Conservation (phyloP, 2,329 filamentous ascomycete genomes). For the Metarhizium anisopliae region DNA sequence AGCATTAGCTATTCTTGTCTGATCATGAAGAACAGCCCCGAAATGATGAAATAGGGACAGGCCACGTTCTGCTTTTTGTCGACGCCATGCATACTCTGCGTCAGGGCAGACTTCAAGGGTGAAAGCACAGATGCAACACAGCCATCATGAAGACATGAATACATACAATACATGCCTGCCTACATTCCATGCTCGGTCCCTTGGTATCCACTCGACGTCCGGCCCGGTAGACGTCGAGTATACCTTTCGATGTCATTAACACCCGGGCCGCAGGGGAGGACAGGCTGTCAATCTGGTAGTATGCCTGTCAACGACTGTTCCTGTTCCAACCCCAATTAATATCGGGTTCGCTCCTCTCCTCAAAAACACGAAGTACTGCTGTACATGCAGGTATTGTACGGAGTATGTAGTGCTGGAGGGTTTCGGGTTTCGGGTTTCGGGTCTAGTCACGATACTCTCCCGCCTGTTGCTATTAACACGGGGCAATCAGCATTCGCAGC, state of each 20-base stretch:
- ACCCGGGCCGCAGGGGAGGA: background rate
- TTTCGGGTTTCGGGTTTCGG: too few relatives aligned
- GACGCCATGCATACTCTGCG: background rate
- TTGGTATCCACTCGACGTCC: background rate
- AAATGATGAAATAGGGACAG: background rate
- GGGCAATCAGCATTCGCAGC: too few relatives aligned
- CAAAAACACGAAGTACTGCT: background rate
- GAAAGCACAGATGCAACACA: too few relatives aligned
- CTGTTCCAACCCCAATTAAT: background rate
- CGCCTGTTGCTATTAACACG: too few relatives aligned
- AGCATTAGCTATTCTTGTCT: background rate
- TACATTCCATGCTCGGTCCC: background rate
- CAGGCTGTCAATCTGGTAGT: background rate
- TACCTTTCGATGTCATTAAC: background rate
- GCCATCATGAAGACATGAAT: too few relatives aligned
- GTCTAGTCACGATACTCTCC: too few relatives aligned
- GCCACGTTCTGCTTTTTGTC: background rate
- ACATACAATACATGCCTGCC: background rate
- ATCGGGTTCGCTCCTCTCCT: background rate
- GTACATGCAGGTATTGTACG: too few relatives aligned
- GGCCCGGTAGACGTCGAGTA: background rate
- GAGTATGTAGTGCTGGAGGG: too few relatives aligned
- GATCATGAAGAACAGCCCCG: background rate
- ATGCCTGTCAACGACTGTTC: background rate
- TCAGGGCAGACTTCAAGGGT: background rate